Conservation (phyloP, 2,329 filamentous ascomycete species). For the Cercospora citrullina region DNA sequence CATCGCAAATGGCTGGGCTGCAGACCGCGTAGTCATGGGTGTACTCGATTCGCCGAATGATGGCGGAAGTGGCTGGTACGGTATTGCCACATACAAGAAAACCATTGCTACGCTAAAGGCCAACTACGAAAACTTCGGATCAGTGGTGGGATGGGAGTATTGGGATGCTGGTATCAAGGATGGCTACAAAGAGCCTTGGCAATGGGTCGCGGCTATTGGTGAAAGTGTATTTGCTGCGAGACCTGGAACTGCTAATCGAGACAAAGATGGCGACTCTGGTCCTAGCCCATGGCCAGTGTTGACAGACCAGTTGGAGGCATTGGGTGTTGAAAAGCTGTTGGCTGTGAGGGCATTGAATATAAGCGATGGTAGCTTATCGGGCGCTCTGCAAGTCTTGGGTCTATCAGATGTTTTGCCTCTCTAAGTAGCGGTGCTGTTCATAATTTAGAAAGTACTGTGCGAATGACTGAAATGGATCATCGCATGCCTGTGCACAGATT, state of each 20-base stretch:
- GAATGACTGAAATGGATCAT: background rate
- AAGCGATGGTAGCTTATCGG: constrained; percentile 25
- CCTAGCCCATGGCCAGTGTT: constrained; percentile 26
- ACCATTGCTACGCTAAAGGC: constrained; percentile 28
- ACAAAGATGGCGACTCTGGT: constrained; percentile 13
- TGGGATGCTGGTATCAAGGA: constrained; percentile 31
- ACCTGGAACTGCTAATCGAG: constrained; percentile 3
- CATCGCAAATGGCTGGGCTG: constrained; percentile 28
- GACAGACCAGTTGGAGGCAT: constrained; percentile 20
- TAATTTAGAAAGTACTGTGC: background rate
- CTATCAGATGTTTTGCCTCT: constrained; percentile 5
- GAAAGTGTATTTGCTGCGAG: constrained; percentile 19
- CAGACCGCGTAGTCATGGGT: constrained; percentile 32
- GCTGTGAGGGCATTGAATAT: constrained; percentile 31
- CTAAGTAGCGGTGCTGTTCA: background rate
- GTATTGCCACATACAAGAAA: constrained; percentile 20
- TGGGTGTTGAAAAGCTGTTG: constrained; percentile 22
- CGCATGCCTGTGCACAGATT: too few species aligned
- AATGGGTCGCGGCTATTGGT: constrained; percentile 27
- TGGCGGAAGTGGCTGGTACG: constrained; percentile 33
- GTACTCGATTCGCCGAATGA: constrained; percentile 31
- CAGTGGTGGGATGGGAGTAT: constrained; percentile 36
- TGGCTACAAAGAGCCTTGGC: constrained; percentile 21
- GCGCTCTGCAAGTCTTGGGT: constrained; percentile 25
- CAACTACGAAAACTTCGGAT: constrained; percentile 32